Conservation (phyloP, 1,284 basidiomycete species). For the Leccinum subatratum region DNA sequence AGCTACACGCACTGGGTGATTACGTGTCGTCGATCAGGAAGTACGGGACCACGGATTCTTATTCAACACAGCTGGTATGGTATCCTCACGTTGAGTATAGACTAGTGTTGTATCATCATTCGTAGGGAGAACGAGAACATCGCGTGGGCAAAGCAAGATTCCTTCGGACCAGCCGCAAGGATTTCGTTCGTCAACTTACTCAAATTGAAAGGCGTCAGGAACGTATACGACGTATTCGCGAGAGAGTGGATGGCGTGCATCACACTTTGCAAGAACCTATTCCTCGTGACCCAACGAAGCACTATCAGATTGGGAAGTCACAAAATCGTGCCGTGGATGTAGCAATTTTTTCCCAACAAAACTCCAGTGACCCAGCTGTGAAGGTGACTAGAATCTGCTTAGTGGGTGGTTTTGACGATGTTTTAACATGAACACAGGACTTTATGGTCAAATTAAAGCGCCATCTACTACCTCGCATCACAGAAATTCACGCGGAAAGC, state of each 20-base stretch:
- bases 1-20: slow-evolving; percentile 24
- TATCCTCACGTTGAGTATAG: neutral
- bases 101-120: neutral
- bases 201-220: slow-evolving; percentile 3
- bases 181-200: slow-evolving; percentile 2
- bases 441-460: neutral
- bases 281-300: too few species aligned
- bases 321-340: neutral
- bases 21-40: slow-evolving; percentile 13
- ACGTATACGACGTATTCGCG: neutral
- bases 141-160: slow-evolving; percentile 3
- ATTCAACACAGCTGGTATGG: slow-evolving; percentile 9
- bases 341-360: neutral
- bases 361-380: neutral
- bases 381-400: neutral
- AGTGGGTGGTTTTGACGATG: neutral
- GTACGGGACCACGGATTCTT: slow-evolving; percentile 19
- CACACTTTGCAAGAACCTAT: slow-evolving; percentile 2
- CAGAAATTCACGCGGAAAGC: neutral
- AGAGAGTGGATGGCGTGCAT: neutral
- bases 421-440: neutral
- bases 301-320: neutral
- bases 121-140: slow-evolving; percentile 15
- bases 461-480: slow-evolving; percentile 1
- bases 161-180: slow-evolving; percentile 1